Percentiles rank a stretch among this genome's conserved stretches.
These are phyloP conservation scores for Aspergillus leporis DNA, from an alignment of 495 filamentous ascomycete genomes.

Conservation along the genomic window DNA sequence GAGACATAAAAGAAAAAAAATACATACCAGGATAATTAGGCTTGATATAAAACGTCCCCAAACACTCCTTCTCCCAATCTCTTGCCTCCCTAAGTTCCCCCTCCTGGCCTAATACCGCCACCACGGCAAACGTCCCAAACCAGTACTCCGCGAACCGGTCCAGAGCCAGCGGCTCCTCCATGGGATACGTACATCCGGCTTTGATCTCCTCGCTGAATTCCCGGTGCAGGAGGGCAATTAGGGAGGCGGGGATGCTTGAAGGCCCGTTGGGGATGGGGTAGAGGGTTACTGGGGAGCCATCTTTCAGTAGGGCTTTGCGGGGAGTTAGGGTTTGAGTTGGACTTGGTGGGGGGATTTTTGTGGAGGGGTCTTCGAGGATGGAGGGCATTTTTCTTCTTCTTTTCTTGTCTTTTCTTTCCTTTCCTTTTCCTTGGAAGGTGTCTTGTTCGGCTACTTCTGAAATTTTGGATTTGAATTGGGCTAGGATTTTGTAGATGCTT, in stretches of 20 bases:
- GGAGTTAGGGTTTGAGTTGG: slow-evolving; percentile 60
- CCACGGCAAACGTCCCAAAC: slow-evolving; percentile 90
- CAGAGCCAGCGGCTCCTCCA: slow-evolving; percentile 71
- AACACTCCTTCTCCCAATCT: slow-evolving; percentile 80
- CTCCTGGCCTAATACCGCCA: slow-evolving; percentile 75
- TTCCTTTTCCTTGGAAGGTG: too few relatives aligned
- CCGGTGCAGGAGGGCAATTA: slow-evolving; percentile 68
- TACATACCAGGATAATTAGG: slow-evolving; percentile 94
- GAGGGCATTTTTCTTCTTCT: slow-evolving; percentile 36
- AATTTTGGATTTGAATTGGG: not conserved
- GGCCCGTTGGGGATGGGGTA: slow-evolving; percentile 71
- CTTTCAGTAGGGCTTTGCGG: slow-evolving; percentile 78
- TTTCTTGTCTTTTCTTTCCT: not conserved
- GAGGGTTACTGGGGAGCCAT: slow-evolving; percentile 79
- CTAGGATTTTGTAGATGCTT: too few relatives aligned
- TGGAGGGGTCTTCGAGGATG: slow-evolving; percentile 78
- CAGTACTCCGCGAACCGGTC: slow-evolving; percentile 82
- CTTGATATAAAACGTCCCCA: slow-evolving; percentile 97
- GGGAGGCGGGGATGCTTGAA: slow-evolving; percentile 49
- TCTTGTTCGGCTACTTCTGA: too few relatives aligned
- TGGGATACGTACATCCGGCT: slow-evolving; percentile 90
- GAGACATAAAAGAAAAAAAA: slow-evolving; percentile 30
- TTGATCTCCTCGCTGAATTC: slow-evolving; percentile 90
- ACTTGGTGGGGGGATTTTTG: slow-evolving; percentile 54
- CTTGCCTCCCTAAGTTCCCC: slow-evolving; percentile 42